Conservation (phyloP, 2,329 filamentous ascomycete species). For the Leptographium galeiforme region DNA sequence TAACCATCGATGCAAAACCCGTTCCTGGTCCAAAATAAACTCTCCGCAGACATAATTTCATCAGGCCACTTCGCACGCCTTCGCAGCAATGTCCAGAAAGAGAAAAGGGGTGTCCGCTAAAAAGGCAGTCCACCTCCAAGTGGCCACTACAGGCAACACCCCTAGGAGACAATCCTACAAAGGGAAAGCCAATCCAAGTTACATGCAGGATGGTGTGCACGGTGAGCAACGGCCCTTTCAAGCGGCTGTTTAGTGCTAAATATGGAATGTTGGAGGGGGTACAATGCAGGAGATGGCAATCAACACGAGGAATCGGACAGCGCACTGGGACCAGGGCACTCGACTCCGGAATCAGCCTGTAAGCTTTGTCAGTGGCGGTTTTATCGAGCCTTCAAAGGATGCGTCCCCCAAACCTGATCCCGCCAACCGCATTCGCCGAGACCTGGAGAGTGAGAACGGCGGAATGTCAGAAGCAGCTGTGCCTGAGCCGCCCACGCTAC, state of each 20-base stretch:
- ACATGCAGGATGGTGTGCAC: not conserved
- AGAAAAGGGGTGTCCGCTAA: conserved; percentile 10
- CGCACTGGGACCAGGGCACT: conserved; percentile 23
- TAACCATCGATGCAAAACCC: not conserved
- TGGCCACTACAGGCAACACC: not conserved
- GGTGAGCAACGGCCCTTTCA: not conserved
- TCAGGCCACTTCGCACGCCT: not conserved
- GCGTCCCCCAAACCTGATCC: not conserved
- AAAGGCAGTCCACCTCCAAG: conserved; percentile 3
- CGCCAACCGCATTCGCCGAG: too few relatives aligned
- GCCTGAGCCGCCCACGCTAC: too few relatives aligned
- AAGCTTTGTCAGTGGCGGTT: conserved; percentile 38
- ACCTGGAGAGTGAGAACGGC: not conserved
- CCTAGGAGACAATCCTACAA: not conserved
- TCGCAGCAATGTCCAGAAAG: conserved; percentile 10
- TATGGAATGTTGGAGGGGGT: conserved; percentile 16
- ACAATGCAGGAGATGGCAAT: conserved; percentile 35
- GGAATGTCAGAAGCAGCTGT: not conserved
- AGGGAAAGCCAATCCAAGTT: not conserved
- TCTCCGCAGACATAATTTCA: not conserved
- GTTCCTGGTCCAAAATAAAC: not conserved
- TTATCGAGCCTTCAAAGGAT: conserved; percentile 32
- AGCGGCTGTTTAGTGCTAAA: not conserved
- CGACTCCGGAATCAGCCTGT: conserved; percentile 36
- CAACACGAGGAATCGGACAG: conserved; percentile 33